A percentile compares a stretch with the other conserved stretches of the same genome.
Conservation (phyloP, 78 protist genomes). For the Paulinella micropora region DNA sequence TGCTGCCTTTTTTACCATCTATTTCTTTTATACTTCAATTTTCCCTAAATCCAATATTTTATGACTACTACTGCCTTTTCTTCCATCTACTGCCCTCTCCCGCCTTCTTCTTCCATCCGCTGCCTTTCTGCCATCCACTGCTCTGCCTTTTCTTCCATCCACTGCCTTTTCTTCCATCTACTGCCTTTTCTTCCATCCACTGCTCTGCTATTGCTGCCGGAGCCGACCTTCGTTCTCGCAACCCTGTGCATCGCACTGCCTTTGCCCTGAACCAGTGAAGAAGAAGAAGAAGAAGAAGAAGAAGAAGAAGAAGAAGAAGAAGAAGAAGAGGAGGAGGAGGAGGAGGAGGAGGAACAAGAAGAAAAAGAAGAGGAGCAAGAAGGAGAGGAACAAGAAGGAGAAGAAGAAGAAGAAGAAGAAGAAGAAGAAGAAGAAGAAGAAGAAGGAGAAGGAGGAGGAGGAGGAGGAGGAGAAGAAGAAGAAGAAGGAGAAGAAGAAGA, state of each 20-base stretch:
- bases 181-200: no score
- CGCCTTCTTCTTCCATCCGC: no score
- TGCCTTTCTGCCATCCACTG: no score
- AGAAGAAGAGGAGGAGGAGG: background rate
- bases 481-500: background rate
- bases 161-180: no score
- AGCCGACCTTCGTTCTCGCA: background rate
- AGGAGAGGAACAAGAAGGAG: no score
- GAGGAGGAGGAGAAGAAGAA: background rate
- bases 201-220: background rate
- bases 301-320: background rate
- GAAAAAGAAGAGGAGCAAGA: background rate
- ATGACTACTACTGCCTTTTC: no score
- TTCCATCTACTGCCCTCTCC: no score
- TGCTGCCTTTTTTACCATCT: no score
- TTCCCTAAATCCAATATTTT: no score
- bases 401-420: background rate
- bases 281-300: background rate
- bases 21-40: no score
- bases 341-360: background rate
- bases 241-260: background rate
- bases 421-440: background rate
- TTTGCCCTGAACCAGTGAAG: background rate
- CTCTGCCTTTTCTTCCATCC: no score
- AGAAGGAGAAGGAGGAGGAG: background rate